Evolutionary conservation across 129 eudicot species (phyloP).

Genomic region (Lonicera japonica): DNA sequence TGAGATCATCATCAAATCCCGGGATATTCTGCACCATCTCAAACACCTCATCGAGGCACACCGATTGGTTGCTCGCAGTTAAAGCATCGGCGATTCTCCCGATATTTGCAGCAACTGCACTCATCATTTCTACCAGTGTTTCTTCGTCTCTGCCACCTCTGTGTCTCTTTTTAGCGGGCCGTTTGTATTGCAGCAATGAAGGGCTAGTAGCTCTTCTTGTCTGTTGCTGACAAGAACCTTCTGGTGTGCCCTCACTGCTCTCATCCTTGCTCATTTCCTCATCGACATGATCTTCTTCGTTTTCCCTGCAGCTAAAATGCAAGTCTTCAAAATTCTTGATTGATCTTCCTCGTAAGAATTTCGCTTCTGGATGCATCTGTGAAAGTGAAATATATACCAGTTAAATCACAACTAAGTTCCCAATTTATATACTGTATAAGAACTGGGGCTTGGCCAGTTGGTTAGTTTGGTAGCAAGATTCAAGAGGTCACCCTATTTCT

Average conservation of each 20-base stretch:
- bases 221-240: background rate
- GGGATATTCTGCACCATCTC: constrained; percentile 2
- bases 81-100: constrained; percentile 5
- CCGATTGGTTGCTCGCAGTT: background rate
- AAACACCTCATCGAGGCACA: background rate
- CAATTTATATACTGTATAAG: too few species aligned
- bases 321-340: background rate
- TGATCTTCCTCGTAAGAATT: constrained; percentile 1
- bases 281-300: too few species aligned
- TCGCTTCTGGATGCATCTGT: background rate
- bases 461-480: too few species aligned
- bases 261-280: background rate
- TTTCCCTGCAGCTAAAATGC: too few species aligned
- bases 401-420: too few species aligned
- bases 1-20: constrained; percentile 2
- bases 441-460: too few species aligned
- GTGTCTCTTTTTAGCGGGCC: background rate
- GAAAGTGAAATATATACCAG: background rate
- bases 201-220: background rate
- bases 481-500: too few species aligned
- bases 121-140: background rate
- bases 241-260: background rate
- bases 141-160: too few species aligned
- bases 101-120: background rate
- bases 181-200: background rate